Conservation (phyloP, 192 early-diverging fungal genomes). For the Coemansia sp. region DNA sequence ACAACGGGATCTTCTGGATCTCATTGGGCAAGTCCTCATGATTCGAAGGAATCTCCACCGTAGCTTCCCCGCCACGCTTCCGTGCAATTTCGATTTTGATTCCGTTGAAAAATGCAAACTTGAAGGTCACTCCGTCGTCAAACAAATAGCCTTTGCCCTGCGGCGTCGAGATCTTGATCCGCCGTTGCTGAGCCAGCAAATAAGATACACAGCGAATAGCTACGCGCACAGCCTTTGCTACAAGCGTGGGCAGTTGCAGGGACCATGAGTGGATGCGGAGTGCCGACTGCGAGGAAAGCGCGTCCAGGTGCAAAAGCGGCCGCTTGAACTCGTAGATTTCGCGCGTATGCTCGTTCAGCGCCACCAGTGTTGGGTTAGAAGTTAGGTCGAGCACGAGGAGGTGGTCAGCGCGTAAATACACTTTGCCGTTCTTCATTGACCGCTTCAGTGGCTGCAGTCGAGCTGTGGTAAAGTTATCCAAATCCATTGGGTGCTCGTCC, state of each 20-base stretch:
- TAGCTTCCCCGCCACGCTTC: constrained; percentile 20
- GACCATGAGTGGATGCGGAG: constrained; percentile 24
- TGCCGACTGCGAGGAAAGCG: constrained; percentile 6
- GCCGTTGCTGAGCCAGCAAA: constrained; percentile 65
- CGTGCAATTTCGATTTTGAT: constrained; percentile 56
- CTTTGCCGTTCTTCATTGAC: constrained; percentile 40
- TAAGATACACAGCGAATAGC: constrained; percentile 59
- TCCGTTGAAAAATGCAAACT: constrained; percentile 68
- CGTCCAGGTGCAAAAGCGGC: constrained; percentile 10
- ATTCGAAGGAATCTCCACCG: constrained; percentile 55
- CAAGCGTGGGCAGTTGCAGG: constrained; percentile 22
- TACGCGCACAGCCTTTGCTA: constrained; percentile 49
- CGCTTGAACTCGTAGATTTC: constrained; percentile 30
- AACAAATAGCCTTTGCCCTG: constrained; percentile 72
- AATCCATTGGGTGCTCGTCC: background rate
- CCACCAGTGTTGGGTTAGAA: constrained; percentile 9
- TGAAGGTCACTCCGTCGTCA: constrained; percentile 68
- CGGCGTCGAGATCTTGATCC: constrained; percentile 68
- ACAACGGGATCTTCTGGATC: constrained; percentile 47
- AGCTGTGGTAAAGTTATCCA: constrained; percentile 18
- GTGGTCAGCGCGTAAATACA: constrained; percentile 29
- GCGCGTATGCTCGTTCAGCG: constrained; percentile 14
- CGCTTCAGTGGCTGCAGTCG: constrained; percentile 35
- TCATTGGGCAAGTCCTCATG: constrained; percentile 47
- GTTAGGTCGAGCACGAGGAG: constrained; percentile 39